Percentiles rank a stretch among this genome's conserved stretches.
Evolutionary conservation across 2,329 filamentous ascomycete genomes (phyloP).

Genomic region (Akanthomyces lecanii): DNA sequence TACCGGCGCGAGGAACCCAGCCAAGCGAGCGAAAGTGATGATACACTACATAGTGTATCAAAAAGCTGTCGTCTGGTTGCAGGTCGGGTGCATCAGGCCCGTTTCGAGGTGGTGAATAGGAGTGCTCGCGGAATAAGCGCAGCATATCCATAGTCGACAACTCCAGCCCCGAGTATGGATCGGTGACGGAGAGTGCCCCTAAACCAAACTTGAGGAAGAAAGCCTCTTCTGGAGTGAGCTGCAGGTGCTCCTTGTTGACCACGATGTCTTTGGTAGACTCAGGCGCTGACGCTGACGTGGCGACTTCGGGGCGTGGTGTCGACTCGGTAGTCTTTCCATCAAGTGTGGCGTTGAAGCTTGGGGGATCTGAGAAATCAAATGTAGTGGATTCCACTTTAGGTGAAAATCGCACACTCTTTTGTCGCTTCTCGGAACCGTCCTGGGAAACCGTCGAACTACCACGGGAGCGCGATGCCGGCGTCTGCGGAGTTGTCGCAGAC

Average conservation of each 20-base stretch:
- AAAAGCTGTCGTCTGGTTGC: conserved; percentile 74
- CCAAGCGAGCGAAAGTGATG: conserved; percentile 95
- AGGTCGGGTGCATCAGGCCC: conserved; percentile 39
- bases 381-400: conserved; percentile 62
- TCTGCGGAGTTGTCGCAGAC: background rate
- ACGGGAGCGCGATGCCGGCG: conserved; percentile 9
- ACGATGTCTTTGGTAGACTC: conserved; percentile 23
- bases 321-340: conserved; percentile 14
- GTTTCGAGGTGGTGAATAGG: conserved; percentile 59
- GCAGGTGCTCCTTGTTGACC: conserved; percentile 72
- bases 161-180: conserved; percentile 40
- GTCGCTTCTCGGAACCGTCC: conserved; percentile 32
- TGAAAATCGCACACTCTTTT: conserved; percentile 68
- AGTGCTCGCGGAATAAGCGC: conserved; percentile 62
- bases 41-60: conserved; percentile 83
- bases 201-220: conserved; percentile 85
- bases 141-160: conserved; percentile 58
- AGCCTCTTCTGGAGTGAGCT: conserved; percentile 83
- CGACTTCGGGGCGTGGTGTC: conserved; percentile 22
- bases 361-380: conserved; percentile 50
- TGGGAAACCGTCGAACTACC: conserved; percentile 6
- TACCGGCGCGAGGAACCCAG: conserved; percentile 87
- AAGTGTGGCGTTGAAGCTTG: conserved; percentile 38
- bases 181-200: conserved; percentile 63
- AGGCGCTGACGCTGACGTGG: conserved; percentile 15